Base-by-base conservation (phyloP, 768 basidiomycete species). In the Pisolithus tinctorius region DNA sequence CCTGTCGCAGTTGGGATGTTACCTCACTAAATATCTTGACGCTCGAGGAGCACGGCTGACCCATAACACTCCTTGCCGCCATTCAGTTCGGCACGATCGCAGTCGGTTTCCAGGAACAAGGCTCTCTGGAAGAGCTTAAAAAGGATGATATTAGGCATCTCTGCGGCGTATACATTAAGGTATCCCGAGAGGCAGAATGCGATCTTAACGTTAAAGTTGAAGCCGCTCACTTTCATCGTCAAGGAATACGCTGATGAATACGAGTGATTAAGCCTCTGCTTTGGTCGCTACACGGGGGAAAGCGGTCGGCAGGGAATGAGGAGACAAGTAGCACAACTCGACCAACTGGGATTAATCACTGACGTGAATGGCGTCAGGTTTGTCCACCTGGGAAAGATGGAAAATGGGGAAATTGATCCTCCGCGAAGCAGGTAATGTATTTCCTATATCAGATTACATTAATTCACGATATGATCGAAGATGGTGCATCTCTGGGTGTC, bases 11-110 rank as follows among this genome's bases (percentile, higher is more conserved):
- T 16, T 98, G 92, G 93, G 80, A 92, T 6, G 93, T 94, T n/a
- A 69, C 81, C 36, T 79, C 87, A 2, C 73, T 97, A 69, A 99
- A 99, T 99, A 99, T 66, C 79, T 97, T 14, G 95, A 94, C 2
- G 94, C 97, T 64, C 97, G 94, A 95, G 95, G 95, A 20, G 97
- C 93, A 39, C 95, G 96, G 78, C 93, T 92, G 38, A 64, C 76
- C 40, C 20, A 3, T 41, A 17, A 23, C 14, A 38, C 37, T 14
- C 5, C 37, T 14, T 4, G 11, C 37, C 14, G 20, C 37, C 4
- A 13, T 16, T 17, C 57, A 88, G 86, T 86, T 88, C 65, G 93
- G 93, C 30, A 68, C 96, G 67, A 87, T 97, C 49, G 88, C 93
- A 0, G 79, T 86, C 45, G 95, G 95, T 0, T 97, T 88, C 61